phyloP scores from a whole-genome alignment of 257 asterid species.

The Cinchona pubescens region DNA sequence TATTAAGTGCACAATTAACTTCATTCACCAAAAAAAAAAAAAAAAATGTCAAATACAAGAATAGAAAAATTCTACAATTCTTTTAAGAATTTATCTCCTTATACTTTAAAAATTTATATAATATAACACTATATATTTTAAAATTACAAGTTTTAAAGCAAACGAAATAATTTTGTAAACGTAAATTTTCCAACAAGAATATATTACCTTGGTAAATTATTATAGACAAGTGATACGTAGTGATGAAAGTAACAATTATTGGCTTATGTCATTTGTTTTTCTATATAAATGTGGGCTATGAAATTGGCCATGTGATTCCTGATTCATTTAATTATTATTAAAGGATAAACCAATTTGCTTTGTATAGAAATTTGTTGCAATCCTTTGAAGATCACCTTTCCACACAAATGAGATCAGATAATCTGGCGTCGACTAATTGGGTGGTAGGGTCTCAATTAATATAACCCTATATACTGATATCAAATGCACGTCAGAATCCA shows the following conservation, averaged over 20 bases:
- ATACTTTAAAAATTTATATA: too few relatives aligned
- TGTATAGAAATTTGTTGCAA: constrained; percentile 17
- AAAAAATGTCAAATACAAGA: too few relatives aligned
- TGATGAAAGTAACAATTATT: not conserved
- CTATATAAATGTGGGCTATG: not conserved
- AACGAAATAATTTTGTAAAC: too few relatives aligned
- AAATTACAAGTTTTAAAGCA: too few relatives aligned
- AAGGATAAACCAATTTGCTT: constrained; percentile 8
- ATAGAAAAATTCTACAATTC: too few relatives aligned
- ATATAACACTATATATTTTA: too few relatives aligned
- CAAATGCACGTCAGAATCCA: constrained; percentile 19
- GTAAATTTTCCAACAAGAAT: too few relatives aligned
- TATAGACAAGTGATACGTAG: not conserved
- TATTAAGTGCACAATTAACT: not conserved
- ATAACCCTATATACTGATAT: constrained; percentile 11
- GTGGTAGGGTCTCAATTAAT: constrained; percentile 30
- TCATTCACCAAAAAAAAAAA: not conserved
- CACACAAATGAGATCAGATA: constrained; percentile 26
- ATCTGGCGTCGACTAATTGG: constrained; percentile 16
- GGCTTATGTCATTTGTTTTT: not conserved
- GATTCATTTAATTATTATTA: not conserved
- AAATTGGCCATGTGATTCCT: constrained; percentile 11
- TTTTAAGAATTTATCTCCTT: too few relatives aligned
- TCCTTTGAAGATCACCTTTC: constrained; percentile 24
- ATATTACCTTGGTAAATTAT: too few relatives aligned